Base-by-base conservation (phyloP, 352 stramenopile species). In the Phytophthora sansomeana region DNA sequence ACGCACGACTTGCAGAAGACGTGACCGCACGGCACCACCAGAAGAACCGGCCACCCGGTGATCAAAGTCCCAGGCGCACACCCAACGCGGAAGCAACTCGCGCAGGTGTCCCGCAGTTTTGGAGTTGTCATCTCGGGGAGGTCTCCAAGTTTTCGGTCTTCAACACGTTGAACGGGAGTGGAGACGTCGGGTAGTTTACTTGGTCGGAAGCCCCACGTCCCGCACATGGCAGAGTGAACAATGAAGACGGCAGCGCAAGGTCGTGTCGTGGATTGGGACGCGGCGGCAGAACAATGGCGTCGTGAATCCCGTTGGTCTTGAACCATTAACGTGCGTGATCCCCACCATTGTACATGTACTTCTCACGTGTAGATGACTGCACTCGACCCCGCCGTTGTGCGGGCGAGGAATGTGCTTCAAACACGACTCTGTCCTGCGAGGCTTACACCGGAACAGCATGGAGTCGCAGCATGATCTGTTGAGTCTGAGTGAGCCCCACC, bases 1-100 rank as follows among this genome's bases (percentile, higher is more conserved):
- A 77, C 58, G n/a, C 69, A 77, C 3, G 56, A 17, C n/a, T 67
- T 32, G 26, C 65, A 77, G 39, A 66, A 77, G 16, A 66, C 55
- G 33, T 77, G 69, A 21, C 69, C 64, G 14, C 69, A 77, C 1
- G 68, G 63, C 19, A 76, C 38, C 5, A 44, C 56, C 21, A 58
- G 52, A 3, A 69, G 56, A 29, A 50, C 13, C 4, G n/a, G 36
- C 32, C 24, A 49, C 8, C 63, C 63, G 19, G 29, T 33, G 48
- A 47, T 39, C 33, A 29, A 30, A 26, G 32, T 28, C 21, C 50
- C 50, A 7, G 43, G 46, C 4, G 56, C 13, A 46, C 5, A 48
- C 5, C 50, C 60, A 16, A 52, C 43, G 16, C 19, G 59, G 41
- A 66, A 53, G 52, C 63, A 76, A 50, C 63, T 72, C 30, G 36